Percentiles rank a stretch among this genome's conserved stretches.
phyloP scores from a whole-genome alignment of 805 yeast genomes.

The Tetrapisispora taiwanensis region DNA sequence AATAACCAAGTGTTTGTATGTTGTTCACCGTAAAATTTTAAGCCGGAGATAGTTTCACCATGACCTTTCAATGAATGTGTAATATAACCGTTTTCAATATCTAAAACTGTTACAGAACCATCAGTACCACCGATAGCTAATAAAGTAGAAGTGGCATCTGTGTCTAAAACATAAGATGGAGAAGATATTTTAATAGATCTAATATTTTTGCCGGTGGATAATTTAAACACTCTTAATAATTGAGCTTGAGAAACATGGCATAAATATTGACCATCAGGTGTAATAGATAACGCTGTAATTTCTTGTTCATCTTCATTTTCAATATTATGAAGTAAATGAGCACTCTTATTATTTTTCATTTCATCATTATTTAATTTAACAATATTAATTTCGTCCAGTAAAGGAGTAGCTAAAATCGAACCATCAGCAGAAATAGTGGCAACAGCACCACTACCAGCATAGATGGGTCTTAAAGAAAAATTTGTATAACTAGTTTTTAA shows the following conservation, averaged over 20 bases:
- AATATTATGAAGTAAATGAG: constrained; percentile 38
- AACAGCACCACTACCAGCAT: constrained; percentile 67
- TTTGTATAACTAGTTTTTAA: constrained; percentile 28
- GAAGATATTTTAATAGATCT: constrained; percentile 56
- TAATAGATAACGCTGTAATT: constrained; percentile 61
- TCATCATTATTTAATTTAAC: constrained; percentile 38
- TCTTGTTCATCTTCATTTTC: constrained; percentile 78
- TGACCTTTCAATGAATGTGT: constrained; percentile 93
- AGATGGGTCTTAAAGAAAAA: constrained; percentile 63
- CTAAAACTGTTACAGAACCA: constrained; percentile 87
- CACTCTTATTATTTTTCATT: too few relatives aligned
- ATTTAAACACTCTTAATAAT: constrained; percentile 54
- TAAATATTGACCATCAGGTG: constrained; percentile 64
- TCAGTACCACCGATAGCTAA: constrained; percentile 94
- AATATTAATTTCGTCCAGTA: constrained; percentile 65
- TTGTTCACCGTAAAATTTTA: constrained; percentile 63
- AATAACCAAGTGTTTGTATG: constrained; percentile 67
- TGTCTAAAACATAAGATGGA: constrained; percentile 69
- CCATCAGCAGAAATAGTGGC: constrained; percentile 61
- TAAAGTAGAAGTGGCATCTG: constrained; percentile 72
- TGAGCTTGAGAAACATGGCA: constrained; percentile 78
- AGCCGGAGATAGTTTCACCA: constrained; percentile 74
- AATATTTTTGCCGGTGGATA: constrained; percentile 29
- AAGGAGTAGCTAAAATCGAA: constrained; percentile 62
- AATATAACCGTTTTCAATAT: constrained; percentile 72